Evolutionary conservation across 331 rosid genomes (phyloP), one percentile per base, ranked within the genome.

Genomic region (Quercus tomentella): DNA sequence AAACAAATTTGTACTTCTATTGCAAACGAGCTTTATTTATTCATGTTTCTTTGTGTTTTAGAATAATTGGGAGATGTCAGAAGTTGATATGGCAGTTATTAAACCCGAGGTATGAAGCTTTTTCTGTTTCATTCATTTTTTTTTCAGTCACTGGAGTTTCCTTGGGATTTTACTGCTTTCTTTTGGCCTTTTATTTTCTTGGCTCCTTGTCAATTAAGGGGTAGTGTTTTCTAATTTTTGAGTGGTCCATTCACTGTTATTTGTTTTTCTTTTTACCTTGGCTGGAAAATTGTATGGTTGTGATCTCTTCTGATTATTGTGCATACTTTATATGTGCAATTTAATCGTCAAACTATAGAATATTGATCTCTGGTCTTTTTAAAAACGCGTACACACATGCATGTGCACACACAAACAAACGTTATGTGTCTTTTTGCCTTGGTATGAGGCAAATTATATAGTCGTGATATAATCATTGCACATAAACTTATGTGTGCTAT

Each of bases 61-160:
- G 74, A 73, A 76, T 81, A 51, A 72, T 80, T 87, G 79, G 83
- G 85, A 81, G 87, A 96, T 96, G 98, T 90, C 98, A 82, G 99
- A 96, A 89, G 82, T 75, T 87, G 94, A 85, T 76, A 77, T 93
- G 97, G 88, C 96, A 14, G 90, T 91, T 72, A 91, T 93, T 76
- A 91, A 96, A 87, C 94, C 96, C 28, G 99, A 91, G 97, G 99
- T 96, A 92, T 82, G 85, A 61, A 76, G 30, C 66, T 55, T 73
- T 79, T 70, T 20, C 62, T 65, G 52, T 57, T 17, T 15, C 41
- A 37, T 77, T 60, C 52, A 63, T 22, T 41, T 75, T 45, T 25
- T 70, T 21, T 45, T 72, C 11, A 33, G 45, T 79, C 37, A 20
- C 57, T 81, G 56, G 20, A 66, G 52, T 79, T 81, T 79, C 28